Base-by-base conservation (phyloP, 768 basidiomycete species). In the Rubroboletus satanas region DNA sequence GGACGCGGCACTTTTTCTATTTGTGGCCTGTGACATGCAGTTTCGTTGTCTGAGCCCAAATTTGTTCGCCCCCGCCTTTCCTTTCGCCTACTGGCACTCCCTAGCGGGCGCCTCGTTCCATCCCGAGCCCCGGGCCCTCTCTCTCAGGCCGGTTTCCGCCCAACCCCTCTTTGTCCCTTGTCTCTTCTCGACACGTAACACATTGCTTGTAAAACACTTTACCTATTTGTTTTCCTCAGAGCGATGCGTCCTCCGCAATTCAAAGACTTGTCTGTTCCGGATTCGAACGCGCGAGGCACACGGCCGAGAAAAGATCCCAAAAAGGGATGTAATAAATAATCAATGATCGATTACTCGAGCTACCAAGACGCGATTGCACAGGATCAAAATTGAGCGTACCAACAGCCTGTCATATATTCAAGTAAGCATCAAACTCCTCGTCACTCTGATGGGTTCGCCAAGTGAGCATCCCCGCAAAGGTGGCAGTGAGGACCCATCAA, bases 281-380 rank as follows among this genome's bases (percentile, higher is more conserved):
- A 56, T 60, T 32, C 12, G 54, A 45, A 28, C n/a, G 47, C 17
- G 54, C 60, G 64, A 66, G 61, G 64, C 64, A 65, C 64, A 49
- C 57, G 64, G 64, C 58, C 53, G 42, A 55, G 53, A 54, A 48
- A 4, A 9, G 18, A 18, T 45, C 48, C 61, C 51, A 43, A 42
- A 63, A 60, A 45, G 15, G 54, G 58, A 55, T 23, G 42, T 39
- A 17, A 33, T 45, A 39, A 50, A 43, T 46, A 35, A 51, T 48
- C 31, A 41, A 45, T 46, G 38, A 39, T 39, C 10, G 38, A 39
- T 38, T 17, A 14, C 32, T 26, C 26, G 26, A 26, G 26, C 26
- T 26, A 26, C 26, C 26, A 26, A 26, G 26, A 18, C 39, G 21
- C 39, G 39, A 12, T 23, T 41, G 3, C 12, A 23, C 18, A 14